These are phyloP conservation scores for Heterobasidion irregulare DNA, from an alignment of 1,284 basidiomycete species.

Conservation along the genomic window DNA sequence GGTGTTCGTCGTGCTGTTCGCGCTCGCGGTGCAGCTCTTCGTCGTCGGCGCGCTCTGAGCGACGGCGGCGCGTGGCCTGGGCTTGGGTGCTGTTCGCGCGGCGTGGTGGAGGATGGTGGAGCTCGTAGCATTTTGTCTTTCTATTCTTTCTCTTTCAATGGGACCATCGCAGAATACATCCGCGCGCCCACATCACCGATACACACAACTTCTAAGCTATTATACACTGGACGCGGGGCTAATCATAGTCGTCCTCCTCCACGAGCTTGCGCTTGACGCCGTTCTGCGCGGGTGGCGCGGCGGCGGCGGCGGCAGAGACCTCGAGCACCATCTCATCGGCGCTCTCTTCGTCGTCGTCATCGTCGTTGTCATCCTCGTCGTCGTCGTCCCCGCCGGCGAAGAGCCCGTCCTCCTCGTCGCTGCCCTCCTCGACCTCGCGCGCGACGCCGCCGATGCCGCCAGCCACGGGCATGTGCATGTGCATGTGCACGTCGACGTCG, in stretches of 20 bases:
- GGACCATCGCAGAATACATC: no score
- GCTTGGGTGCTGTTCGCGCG: no score
- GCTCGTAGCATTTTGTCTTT: neutral
- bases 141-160: neutral
- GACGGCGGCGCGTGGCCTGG: neutral
- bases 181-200: no score
- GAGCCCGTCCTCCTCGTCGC: constrained; percentile 55
- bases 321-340: constrained; percentile 74
- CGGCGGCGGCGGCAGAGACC: constrained; percentile 38
- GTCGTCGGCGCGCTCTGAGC: constrained; percentile 9
- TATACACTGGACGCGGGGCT: constrained; percentile 1
- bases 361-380: constrained; percentile 53
- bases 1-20: constrained; percentile 25
- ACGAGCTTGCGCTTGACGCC: constrained; percentile 71
- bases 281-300: constrained; percentile 36
- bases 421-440: constrained; percentile 46
- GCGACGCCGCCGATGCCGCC: constrained; percentile 27
- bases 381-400: constrained; percentile 60
- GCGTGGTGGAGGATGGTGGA: no score
- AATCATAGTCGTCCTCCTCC: constrained; percentile 83
- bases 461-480: constrained; percentile 28
- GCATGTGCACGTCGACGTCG: constrained; percentile 65
- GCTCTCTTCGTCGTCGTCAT: constrained; percentile 58
- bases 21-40: constrained; percentile 23
- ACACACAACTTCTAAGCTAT: no score